Evolutionary conservation across 1,284 basidiomycete species (phyloP).

Genomic region (Cutaneotrichosporon spelunceum): DNA sequence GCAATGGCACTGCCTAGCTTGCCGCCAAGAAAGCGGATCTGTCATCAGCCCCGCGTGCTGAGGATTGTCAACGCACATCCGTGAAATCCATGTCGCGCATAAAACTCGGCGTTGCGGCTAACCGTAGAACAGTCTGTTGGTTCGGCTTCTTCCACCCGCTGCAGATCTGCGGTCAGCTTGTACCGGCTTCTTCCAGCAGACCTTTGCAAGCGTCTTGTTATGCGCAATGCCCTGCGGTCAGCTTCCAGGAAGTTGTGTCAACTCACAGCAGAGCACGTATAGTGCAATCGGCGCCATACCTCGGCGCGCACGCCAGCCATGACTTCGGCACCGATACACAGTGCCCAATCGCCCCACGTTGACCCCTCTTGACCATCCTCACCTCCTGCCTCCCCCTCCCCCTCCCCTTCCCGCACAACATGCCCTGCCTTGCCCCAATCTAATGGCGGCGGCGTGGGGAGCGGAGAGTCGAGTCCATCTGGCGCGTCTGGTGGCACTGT

Average conservation of each 20-base stretch:
- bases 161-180: constrained; percentile 59
- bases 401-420: constrained; percentile 60
- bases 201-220: constrained; percentile 94
- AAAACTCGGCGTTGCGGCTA: constrained; percentile 76
- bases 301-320: constrained; percentile 73
- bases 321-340: constrained; percentile 82
- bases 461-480: constrained; percentile 69
- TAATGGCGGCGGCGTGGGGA: constrained; percentile 70
- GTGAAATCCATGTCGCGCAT: constrained; percentile 77
- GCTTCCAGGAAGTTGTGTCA: constrained; percentile 3
- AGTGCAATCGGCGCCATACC: constrained; percentile 72
- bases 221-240: constrained; percentile 71
- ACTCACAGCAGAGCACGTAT: constrained; percentile 87
- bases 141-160: constrained; percentile 88
- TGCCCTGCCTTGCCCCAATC: constrained; percentile 68
- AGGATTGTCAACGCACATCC: constrained; percentile 58
- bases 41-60: background rate
- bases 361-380: constrained; percentile 25
- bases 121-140: constrained; percentile 75
- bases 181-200: constrained; percentile 40
- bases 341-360: constrained; percentile 89
- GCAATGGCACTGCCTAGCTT: constrained; percentile 88
- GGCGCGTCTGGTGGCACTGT: constrained; percentile 65
- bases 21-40: constrained; percentile 93
- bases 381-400: constrained; percentile 30